Conservation (phyloP, 495 filamentous ascomycete species). For the Sphaerosporella brunnea region DNA sequence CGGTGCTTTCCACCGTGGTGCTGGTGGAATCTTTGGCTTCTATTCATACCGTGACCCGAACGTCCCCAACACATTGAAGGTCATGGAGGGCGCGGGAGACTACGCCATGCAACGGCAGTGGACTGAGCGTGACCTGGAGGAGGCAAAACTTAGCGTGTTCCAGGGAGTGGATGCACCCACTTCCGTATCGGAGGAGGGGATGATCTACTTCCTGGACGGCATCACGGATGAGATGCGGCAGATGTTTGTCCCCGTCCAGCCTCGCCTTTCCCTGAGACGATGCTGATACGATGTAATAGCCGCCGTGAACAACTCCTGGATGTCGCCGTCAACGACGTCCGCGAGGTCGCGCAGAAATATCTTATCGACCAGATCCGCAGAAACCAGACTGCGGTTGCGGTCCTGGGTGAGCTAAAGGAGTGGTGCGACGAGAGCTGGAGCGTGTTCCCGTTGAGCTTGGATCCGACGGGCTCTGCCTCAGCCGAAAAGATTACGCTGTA, state of each 20-base stretch:
- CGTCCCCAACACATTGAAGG: slow-evolving; percentile 65
- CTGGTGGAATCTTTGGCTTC: slow-evolving; percentile 78
- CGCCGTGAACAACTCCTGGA: slow-evolving; percentile 75
- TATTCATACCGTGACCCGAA: slow-evolving; percentile 97
- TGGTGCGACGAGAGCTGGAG: slow-evolving; percentile 35
- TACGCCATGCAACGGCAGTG: slow-evolving; percentile 74
- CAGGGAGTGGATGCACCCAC: slow-evolving; percentile 86
- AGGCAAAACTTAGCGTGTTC: slow-evolving; percentile 90
- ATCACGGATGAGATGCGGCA: slow-evolving; percentile 83
- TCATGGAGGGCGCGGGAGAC: slow-evolving; percentile 65
- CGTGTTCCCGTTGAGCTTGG: slow-evolving; percentile 25
- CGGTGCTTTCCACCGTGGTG: slow-evolving; percentile 59
- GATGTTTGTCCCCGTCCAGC: slow-evolving; percentile 25
- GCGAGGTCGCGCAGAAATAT: slow-evolving; percentile 62
- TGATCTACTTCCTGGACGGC: slow-evolving; percentile 66
- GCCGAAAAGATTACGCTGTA: slow-evolving; percentile 7
- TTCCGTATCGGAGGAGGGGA: slow-evolving; percentile 73
- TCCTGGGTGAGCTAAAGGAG: slow-evolving; percentile 71
- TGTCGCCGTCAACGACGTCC: slow-evolving; percentile 65
- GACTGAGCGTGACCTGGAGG: slow-evolving; percentile 76
- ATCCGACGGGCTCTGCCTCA: slow-evolving; percentile 27
- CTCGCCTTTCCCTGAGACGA: too few relatives aligned
- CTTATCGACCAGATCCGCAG: slow-evolving; percentile 50
- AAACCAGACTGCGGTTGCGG: slow-evolving; percentile 37
- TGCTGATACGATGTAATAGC: slow-evolving; percentile 10